phyloP scores from a whole-genome alignment of 1,139 yeast genomes.

The Yamadazyma membranifaciens region DNA sequence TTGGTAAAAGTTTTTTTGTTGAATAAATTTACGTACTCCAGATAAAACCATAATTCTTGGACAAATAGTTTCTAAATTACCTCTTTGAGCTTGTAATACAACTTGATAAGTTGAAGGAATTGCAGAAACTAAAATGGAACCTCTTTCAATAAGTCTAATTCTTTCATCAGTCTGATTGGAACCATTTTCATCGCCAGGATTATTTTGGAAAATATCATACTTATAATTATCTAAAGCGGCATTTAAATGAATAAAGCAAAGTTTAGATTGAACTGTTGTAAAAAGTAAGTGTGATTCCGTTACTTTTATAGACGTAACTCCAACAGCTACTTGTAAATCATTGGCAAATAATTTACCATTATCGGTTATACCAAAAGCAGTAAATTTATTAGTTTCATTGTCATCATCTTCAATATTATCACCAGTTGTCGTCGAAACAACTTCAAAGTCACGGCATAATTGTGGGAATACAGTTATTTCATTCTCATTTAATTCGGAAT shows the following conservation, averaged over 20 bases:
- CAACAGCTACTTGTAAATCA: conserved; percentile 59
- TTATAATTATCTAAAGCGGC: conserved; percentile 32
- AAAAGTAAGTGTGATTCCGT: conserved; percentile 74
- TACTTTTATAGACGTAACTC: conserved; percentile 78
- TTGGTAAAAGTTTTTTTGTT: conserved; percentile 51
- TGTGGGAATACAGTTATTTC: conserved; percentile 60
- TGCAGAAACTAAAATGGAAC: conserved; percentile 74
- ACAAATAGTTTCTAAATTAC: conserved; percentile 89
- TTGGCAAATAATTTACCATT: conserved; percentile 76
- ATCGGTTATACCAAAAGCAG: conserved; percentile 69
- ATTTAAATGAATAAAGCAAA: conserved; percentile 77
- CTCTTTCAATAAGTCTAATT: conserved; percentile 85
- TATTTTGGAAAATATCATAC: conserved; percentile 19
- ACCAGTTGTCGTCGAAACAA: conserved; percentile 26
- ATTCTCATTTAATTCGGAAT: conserved; percentile 21
- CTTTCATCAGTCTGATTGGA: conserved; percentile 62
- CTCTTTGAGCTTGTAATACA: conserved; percentile 91
- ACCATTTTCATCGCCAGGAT: conserved; percentile 4
- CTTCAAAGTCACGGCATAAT: conserved; percentile 63
- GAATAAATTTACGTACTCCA: conserved; percentile 73
- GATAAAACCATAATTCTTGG: conserved; percentile 91
- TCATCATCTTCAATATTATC: neutral
- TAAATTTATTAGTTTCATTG: conserved; percentile 25
- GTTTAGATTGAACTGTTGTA: conserved; percentile 84
- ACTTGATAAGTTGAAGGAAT: conserved; percentile 85